Conservation (phyloP, 2,329 filamentous ascomycete species). For the Pestalotiopsis sp. region DNA sequence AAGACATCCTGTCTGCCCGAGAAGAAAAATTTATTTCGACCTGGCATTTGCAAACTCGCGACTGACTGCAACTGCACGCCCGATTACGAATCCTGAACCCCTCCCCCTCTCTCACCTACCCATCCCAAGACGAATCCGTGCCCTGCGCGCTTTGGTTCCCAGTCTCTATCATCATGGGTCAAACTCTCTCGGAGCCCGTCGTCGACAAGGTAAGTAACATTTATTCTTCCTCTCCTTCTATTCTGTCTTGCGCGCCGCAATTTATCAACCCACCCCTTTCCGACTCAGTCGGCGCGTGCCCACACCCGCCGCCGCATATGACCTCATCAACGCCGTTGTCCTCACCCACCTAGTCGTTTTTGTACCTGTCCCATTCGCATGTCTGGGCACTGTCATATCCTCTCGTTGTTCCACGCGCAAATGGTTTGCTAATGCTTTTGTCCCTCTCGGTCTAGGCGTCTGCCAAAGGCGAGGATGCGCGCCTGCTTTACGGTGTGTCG, state of each 20-base stretch:
- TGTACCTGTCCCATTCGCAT: background rate
- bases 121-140: slow-evolving; percentile 20
- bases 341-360: background rate
- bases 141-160: slow-evolving; percentile 23
- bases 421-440: slow-evolving; percentile 24
- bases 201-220: slow-evolving; percentile 85
- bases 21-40: background rate
- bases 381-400: background rate
- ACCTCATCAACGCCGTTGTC: slow-evolving; percentile 16
- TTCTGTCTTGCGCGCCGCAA: slow-evolving; percentile 6
- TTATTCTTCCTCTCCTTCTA: slow-evolving; percentile 12
- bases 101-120: slow-evolving; percentile 24
- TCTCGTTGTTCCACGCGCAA: slow-evolving; percentile 2
- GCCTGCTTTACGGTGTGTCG: slow-evolving; percentile 89
- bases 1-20: background rate
- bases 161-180: slow-evolving; percentile 73
- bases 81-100: slow-evolving; percentile 17
- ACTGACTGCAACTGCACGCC: slow-evolving; percentile 9
- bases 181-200: slow-evolving; percentile 98
- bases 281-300: slow-evolving; percentile 12
- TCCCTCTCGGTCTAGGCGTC: slow-evolving; percentile 63
- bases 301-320: slow-evolving; percentile 17
- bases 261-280: slow-evolving; percentile 3
- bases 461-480: slow-evolving; percentile 86
- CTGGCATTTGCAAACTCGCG: background rate